A percentile compares a stretch with the other conserved stretches of the same genome.
phyloP scores from a whole-genome alignment of 352 stramenopile genomes.

The Globisporangium paroecandrum region DNA sequence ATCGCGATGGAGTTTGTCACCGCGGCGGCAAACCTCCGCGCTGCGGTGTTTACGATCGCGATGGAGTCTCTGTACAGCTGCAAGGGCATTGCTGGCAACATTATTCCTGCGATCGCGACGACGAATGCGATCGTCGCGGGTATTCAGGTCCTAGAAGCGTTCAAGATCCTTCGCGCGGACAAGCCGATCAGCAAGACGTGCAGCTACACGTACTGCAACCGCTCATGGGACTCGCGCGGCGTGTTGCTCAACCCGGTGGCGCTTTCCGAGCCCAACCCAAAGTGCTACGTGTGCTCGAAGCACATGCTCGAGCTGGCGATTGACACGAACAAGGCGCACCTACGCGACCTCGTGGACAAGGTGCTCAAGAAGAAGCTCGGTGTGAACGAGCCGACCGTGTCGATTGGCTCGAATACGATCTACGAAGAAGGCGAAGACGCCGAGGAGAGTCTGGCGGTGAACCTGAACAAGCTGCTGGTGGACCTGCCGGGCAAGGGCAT shows the following conservation, averaged over 20 bases:
- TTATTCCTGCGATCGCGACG: slow-evolving; percentile 99
- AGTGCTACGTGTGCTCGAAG: slow-evolving; percentile 96
- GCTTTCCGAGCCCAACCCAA: slow-evolving; percentile 89
- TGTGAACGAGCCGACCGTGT: slow-evolving; percentile 88
- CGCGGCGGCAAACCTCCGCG: slow-evolving; percentile 95
- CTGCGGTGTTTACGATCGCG: slow-evolving; percentile 73
- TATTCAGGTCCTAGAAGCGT: slow-evolving; percentile 86
- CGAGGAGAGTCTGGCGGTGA: slow-evolving; percentile 72
- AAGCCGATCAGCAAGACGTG: slow-evolving; percentile 72
- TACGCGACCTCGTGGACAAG: slow-evolving; percentile 73
- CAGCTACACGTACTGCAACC: slow-evolving; percentile 94
- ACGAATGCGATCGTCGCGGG: slow-evolving; percentile 99
- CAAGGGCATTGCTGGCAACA: slow-evolving; percentile 99
- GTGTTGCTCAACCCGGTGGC: slow-evolving; percentile 90
- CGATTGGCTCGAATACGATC: slow-evolving; percentile 83
- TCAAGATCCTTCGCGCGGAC: slow-evolving; percentile 70
- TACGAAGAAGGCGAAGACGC: slow-evolving; percentile 96
- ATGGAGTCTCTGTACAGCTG: slow-evolving; percentile 88
- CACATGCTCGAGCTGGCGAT: slow-evolving; percentile 89
- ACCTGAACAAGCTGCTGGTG: slow-evolving; percentile 86
- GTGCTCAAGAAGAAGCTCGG: slow-evolving; percentile 88
- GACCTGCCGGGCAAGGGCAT: slow-evolving; percentile 92
- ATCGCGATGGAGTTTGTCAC: slow-evolving; percentile 98
- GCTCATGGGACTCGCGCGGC: slow-evolving; percentile 87
- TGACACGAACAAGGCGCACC: slow-evolving; percentile 83